A percentile compares a stretch with the other conserved stretches of the same genome.
Evolutionary conservation across 2,329 filamentous ascomycete genomes (phyloP).

Genomic region (Boeremia exigua): DNA sequence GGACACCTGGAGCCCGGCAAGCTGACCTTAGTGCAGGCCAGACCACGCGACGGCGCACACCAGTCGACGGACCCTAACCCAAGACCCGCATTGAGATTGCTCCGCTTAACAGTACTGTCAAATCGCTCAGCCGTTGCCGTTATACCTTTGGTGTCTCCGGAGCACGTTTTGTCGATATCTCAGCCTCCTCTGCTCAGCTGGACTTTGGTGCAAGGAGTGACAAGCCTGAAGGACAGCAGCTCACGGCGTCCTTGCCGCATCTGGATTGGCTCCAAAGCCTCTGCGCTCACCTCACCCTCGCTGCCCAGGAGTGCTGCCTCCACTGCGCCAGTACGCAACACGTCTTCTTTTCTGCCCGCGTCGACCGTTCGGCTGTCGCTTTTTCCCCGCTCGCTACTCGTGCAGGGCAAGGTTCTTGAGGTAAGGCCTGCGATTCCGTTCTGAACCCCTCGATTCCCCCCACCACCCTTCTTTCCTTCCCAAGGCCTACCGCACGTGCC

Average conservation of each 20-base stretch:
- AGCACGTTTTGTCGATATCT: constrained; percentile 10
- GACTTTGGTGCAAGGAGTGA: constrained; percentile 17
- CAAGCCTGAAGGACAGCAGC: constrained; percentile 14
- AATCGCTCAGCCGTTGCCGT: constrained; percentile 14
- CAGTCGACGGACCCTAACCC: constrained; percentile 9
- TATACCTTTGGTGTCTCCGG: constrained; percentile 12
- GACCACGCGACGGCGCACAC: constrained; percentile 19
- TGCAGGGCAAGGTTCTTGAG: constrained; percentile 26
- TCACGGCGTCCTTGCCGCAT: constrained; percentile 27
- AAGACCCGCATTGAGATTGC: constrained; percentile 16
- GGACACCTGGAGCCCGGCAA: not conserved
- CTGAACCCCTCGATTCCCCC: constrained; percentile 17
- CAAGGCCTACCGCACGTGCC: constrained; percentile 9
- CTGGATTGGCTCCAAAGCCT: constrained; percentile 25
- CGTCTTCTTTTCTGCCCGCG: constrained; percentile 32
- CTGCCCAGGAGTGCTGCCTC: constrained; percentile 31
- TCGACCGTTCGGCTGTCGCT: constrained; percentile 30
- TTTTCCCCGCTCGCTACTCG: constrained; percentile 36
- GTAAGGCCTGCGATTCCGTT: constrained; percentile 36
- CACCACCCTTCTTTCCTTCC: constrained; percentile 17
- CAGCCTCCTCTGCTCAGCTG: constrained; percentile 16
- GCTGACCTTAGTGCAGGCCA: constrained; percentile 16
- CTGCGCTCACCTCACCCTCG: constrained; percentile 30
- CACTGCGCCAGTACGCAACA: constrained; percentile 35
- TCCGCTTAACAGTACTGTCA: constrained; percentile 13